Conservation (phyloP, 306 rosid genomes). For the Trifolium fragiferum region DNA sequence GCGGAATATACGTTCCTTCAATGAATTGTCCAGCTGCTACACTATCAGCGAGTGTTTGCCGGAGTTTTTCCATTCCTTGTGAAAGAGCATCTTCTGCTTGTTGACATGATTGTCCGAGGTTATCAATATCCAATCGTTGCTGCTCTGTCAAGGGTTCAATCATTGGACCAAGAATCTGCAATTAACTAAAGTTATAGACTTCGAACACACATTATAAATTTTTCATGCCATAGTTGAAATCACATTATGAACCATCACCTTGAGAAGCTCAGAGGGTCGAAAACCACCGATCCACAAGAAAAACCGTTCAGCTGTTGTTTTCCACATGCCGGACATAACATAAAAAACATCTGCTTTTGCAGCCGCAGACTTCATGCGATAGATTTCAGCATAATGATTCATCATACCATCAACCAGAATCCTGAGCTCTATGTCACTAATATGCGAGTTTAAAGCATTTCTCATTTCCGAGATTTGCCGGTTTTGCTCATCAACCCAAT, state of each 20-base stretch:
- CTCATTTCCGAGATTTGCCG: conserved; percentile 73
- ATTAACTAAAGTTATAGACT: conserved; percentile 35
- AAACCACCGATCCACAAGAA: conserved; percentile 98
- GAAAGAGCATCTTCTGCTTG: conserved; percentile 98
- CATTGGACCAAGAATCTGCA: conserved; percentile 83
- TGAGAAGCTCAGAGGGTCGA: conserved; percentile 95
- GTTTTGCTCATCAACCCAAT: conserved; percentile 90
- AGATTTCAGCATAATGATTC: conserved; percentile 78
- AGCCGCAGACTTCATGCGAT: conserved; percentile 82
- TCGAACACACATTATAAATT: neutral
- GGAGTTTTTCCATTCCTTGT: conserved; percentile 94
- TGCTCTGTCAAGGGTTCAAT: conserved; percentile 72
- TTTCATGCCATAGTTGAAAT: neutral
- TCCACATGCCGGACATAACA: conserved; percentile 95
- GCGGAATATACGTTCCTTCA: conserved; percentile 68
- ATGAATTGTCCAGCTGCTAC: conserved; percentile 70
- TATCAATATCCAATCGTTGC: conserved; percentile 62
- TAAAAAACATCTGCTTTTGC: conserved; percentile 90
- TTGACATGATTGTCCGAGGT: conserved; percentile 83
- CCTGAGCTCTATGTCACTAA: conserved; percentile 79
- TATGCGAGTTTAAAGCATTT: conserved; percentile 63
- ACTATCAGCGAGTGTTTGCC: conserved; percentile 67
- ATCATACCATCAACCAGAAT: conserved; percentile 72
- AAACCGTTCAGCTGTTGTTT: conserved; percentile 85
- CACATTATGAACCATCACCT: conserved; percentile 55